Evolutionary conservation across 176 grass and related monocot genomes (phyloP).

Genomic region (Eleusine indica): DNA sequence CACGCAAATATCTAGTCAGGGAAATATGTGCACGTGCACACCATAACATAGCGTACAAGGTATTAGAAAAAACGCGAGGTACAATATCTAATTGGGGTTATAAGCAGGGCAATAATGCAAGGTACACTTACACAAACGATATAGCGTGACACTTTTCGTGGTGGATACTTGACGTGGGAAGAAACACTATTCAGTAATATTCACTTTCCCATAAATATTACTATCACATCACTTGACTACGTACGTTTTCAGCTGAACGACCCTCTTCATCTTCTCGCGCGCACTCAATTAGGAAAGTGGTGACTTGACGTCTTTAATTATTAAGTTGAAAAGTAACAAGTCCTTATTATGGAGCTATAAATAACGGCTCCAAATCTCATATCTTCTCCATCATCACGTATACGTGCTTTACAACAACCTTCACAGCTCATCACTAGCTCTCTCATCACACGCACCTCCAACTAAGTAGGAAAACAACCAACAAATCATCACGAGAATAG

Average conservation of each 20-base stretch:
- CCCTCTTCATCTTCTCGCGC: too few relatives aligned
- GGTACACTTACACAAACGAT: neutral
- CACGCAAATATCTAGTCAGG: neutral
- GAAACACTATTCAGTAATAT: neutral
- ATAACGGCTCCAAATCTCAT: neutral
- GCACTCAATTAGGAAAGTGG: neutral
- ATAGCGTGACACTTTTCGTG: neutral
- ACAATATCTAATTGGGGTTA: neutral
- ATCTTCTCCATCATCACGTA: neutral
- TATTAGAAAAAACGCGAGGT: neutral
- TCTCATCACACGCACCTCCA: too few relatives aligned
- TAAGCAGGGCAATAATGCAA: neutral
- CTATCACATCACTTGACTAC: neutral
- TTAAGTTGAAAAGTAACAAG: neutral
- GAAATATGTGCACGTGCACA: neutral
- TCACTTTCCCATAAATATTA: neutral
- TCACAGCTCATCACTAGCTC: neutral
- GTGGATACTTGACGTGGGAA: neutral
- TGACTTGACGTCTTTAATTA: neutral
- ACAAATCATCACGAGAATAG: neutral
- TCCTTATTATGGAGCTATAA: conserved; percentile 7
- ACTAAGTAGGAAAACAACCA: too few relatives aligned
- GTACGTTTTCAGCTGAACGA: neutral
- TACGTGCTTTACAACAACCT: too few relatives aligned
- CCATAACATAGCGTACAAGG: neutral